phyloP scores from a whole-genome alignment of 106 monocot species.

The Phalaenopsis aphrodite region DNA sequence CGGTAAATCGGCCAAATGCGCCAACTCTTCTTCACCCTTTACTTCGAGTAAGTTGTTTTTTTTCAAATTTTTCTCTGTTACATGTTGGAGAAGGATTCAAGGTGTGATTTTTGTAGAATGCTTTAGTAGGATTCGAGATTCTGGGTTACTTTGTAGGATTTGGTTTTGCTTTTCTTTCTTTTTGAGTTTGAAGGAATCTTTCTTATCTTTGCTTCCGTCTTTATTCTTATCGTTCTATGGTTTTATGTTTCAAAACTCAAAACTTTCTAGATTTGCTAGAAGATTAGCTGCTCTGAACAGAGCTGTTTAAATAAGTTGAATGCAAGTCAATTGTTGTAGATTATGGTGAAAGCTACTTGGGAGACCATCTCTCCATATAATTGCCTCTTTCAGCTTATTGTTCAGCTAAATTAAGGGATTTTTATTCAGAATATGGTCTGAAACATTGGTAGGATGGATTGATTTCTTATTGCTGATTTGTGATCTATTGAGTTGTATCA shows the following conservation, averaged over 20 bases:
- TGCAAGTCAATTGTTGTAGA: too few species aligned
- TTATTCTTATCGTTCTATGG: neutral
- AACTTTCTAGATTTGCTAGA: neutral
- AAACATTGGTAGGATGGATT: neutral
- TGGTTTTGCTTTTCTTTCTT: neutral
- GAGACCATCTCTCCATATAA: too few species aligned
- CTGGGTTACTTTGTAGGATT: neutral
- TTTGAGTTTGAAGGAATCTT: neutral
- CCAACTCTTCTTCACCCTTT: conserved; percentile 15
- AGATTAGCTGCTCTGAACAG: neutral
- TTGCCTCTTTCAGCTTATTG: too few species aligned
- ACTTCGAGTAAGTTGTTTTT: conserved; percentile 10
- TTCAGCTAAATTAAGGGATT: neutral
- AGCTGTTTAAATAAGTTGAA: too few species aligned
- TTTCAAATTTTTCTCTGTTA: neutral
- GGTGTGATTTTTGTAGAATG: conserved; percentile 5
- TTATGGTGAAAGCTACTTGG: too few species aligned
- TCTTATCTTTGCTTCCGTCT: too few species aligned
- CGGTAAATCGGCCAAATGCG: conserved; percentile 18
- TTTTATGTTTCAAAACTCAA: neutral
- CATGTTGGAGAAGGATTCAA: neutral
- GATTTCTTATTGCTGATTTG: neutral
- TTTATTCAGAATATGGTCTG: neutral
- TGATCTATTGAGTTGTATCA: neutral
- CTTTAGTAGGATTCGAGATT: neutral